Conservation (phyloP, 116 monocot species). For the Papilionanthe hybrid region DNA sequence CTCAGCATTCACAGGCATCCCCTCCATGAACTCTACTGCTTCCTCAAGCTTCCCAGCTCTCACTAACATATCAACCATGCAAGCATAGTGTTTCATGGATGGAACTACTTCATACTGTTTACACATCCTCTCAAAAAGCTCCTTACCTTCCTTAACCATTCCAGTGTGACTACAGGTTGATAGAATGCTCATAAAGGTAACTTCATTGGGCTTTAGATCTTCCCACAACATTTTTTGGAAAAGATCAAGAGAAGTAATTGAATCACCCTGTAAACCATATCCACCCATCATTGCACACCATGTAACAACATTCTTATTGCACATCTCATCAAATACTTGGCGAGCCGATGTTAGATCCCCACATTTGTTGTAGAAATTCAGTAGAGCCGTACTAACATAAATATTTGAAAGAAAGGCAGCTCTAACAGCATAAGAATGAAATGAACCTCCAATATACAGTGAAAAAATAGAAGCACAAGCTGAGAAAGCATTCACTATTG, state of each 20-base stretch:
- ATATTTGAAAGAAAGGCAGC: conserved; percentile 26
- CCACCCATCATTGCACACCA: conserved; percentile 49
- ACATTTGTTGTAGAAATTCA: conserved; percentile 45
- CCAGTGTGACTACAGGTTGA: conserved; percentile 44
- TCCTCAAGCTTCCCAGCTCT: conserved; percentile 34
- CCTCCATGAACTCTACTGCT: conserved; percentile 37
- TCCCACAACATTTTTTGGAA: conserved; percentile 30
- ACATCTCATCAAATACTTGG: conserved; percentile 34
- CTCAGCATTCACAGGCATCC: conserved; percentile 32
- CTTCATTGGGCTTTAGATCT: conserved; percentile 30
- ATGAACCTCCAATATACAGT: conserved; percentile 18
- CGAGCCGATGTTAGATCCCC: conserved; percentile 27
- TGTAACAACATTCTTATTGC: conserved; percentile 24
- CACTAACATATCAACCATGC: conserved; percentile 47
- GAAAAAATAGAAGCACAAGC: conserved; percentile 37
- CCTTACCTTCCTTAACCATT: conserved; percentile 27
- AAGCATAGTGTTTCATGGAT: conserved; percentile 37
- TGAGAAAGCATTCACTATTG: conserved; percentile 37
- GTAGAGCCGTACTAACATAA: conserved; percentile 41
- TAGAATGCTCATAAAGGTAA: conserved; percentile 36
- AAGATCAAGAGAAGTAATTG: conserved; percentile 25
- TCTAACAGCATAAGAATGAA: conserved; percentile 37
- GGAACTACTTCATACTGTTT: conserved; percentile 23
- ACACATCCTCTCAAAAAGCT: conserved; percentile 32
- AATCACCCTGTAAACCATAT: conserved; percentile 46